Percentiles rank a stretch among this genome's conserved stretches.
Conservation (phyloP, 768 basidiomycete species). For the Coprinopsis sp. region DNA sequence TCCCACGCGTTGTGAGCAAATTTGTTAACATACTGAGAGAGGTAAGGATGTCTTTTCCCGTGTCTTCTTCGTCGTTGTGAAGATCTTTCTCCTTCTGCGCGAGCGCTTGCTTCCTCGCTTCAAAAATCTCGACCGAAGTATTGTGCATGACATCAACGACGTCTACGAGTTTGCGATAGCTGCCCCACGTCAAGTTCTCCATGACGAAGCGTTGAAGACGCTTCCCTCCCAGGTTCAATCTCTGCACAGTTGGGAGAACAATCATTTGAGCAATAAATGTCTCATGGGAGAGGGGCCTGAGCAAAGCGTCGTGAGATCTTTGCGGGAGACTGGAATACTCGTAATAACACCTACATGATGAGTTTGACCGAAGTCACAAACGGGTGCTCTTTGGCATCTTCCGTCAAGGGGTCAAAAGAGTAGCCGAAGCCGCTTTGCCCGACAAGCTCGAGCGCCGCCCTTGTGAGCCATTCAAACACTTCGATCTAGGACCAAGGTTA, state of each 20-base stretch:
- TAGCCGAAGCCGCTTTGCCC: conserved; percentile 27
- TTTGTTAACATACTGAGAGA: too few species aligned
- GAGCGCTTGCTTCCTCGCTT: conserved; percentile 30
- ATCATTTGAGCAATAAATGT: conserved; percentile 1
- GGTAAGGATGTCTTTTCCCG: conserved; percentile 40
- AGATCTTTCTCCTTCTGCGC: conserved; percentile 28
- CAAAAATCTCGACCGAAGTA: conserved; percentile 30
- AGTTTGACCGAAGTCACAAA: conserved; percentile 20
- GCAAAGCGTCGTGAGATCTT: background rate
- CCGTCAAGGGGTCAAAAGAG: conserved; percentile 25
- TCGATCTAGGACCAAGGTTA: conserved; percentile 9
- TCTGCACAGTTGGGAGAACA: conserved; percentile 14
- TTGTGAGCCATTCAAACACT: conserved; percentile 21
- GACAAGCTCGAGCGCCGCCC: conserved; percentile 28
- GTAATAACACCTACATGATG: conserved; percentile 19
- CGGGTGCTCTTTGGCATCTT: conserved; percentile 18
- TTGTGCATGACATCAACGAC: conserved; percentile 29
- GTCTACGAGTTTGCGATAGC: conserved; percentile 7
- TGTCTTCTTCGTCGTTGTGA: conserved; percentile 21
- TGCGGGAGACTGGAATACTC: background rate
- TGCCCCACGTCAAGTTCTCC: conserved; percentile 1
- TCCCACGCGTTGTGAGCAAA: too few species aligned
- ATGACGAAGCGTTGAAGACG: conserved; percentile 20
- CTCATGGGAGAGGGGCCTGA: background rate
- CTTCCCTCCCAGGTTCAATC: conserved; percentile 25